These are phyloP conservation scores for Proliferodiscus dingleyae DNA, from an alignment of 2,329 filamentous ascomycete species.

Conservation along the genomic window DNA sequence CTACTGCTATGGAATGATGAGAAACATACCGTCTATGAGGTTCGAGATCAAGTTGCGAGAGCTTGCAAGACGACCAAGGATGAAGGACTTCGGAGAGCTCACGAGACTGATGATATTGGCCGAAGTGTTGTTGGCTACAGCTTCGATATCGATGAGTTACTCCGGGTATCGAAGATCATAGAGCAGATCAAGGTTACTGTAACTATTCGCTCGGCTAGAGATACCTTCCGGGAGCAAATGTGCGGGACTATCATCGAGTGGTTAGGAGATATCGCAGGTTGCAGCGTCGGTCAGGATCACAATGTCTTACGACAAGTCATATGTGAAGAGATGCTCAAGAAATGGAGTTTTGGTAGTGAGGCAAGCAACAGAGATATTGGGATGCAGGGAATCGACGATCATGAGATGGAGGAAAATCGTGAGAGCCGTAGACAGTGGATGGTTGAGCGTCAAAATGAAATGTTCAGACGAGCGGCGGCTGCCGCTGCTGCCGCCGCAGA, in stretches of 20 bases:
- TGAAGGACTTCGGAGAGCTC: constrained; percentile 70
- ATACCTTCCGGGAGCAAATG: constrained; percentile 98
- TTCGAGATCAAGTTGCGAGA: constrained; percentile 81
- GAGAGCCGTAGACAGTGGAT: constrained; percentile 18
- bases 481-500: constrained; percentile 19
- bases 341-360: constrained; percentile 81
- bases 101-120: constrained; percentile 85
- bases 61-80: constrained; percentile 71
- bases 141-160: constrained; percentile 64
- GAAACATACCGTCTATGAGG: constrained; percentile 92
- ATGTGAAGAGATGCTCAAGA: constrained; percentile 84
- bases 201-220: constrained; percentile 85
- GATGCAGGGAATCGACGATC: constrained; percentile 75
- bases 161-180: constrained; percentile 77
- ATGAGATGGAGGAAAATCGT: constrained; percentile 48
- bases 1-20: constrained; percentile 96
- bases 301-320: constrained; percentile 74
- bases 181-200: constrained; percentile 96
- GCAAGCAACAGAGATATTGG: constrained; percentile 76
- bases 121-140: constrained; percentile 79
- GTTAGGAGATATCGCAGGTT: constrained; percentile 88
- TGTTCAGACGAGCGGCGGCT: constrained; percentile 13
- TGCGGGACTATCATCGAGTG: constrained; percentile 96
- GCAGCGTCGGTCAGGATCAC: constrained; percentile 74
- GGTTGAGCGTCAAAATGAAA: constrained; percentile 11